Evolutionary conservation across 169 alveolate genomes (phyloP).

Genomic region (Plasmodium vinckei): DNA sequence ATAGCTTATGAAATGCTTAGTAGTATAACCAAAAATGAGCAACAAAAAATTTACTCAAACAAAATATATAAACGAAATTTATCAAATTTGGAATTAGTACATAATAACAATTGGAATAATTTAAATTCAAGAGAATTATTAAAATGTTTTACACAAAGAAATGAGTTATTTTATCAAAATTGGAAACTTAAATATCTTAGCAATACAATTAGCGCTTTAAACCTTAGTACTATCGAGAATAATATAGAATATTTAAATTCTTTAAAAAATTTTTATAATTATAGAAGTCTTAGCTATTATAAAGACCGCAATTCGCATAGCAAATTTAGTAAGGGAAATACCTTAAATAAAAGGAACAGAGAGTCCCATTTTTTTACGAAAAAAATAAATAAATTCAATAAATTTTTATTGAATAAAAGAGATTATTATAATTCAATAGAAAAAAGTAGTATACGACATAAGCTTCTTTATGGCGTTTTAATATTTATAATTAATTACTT

Average conservation of each 20-base stretch:
- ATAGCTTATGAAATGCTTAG: background rate
- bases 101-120: no score
- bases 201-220: background rate
- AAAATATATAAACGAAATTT: background rate
- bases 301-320: constrained; percentile 1
- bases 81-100: background rate
- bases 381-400: constrained; percentile 22
- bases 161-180: no score
- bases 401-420: constrained; percentile 49
- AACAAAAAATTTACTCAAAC: constrained; percentile 5
- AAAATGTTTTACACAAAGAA: no score
- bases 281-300: constrained; percentile 1
- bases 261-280: constrained; percentile 1
- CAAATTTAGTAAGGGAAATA: background rate
- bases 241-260: no score
- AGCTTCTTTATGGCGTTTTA: constrained; percentile 4
- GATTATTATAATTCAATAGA: constrained; percentile 20
- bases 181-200: background rate
- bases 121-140: no score
- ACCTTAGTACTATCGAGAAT: background rate
- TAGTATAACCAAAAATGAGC: background rate
- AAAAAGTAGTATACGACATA: constrained; percentile 8
- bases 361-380: constrained; percentile 40
- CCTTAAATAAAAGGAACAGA: constrained; percentile 27
- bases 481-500: constrained; percentile 21